Base-by-base conservation (phyloP, 176 grass and related monocot genomes). In the Eleusine coracana region DNA sequence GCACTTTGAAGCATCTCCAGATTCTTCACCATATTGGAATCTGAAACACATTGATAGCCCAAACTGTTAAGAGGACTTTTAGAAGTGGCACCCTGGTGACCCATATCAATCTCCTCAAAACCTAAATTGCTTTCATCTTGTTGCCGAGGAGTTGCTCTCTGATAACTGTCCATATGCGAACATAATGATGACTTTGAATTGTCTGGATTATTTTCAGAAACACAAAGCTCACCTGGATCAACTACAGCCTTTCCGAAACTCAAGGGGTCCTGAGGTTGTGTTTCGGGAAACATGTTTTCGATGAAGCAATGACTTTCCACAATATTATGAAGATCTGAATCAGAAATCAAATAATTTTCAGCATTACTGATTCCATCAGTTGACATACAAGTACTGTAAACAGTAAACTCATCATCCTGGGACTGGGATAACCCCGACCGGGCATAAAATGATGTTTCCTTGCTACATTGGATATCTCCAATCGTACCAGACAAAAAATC, bases 41-140 rank as follows among this genome's bases (percentile, higher is more conserved):
- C 52, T 42, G 40, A 42, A 77, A 77, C 61, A 85, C 77, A 42
- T 34, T 34, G 31, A 34, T 34, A 34, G 31, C 31, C 31, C 31
- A 34, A 34, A 34, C 31, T 34, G 31, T 34, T 34, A 34, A 34
- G 31, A 34, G 31, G 31, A 34, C 31, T 34, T 34, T 34, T 34
- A 34, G 31, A 34, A 34, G 31, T 34, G 31, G 31, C 31, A 34
- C 31, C 31, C 31, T 34, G 31, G 13, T 5, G 1, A 38, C 10
- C 40, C 40, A 83, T 29, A 44, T 42, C n/a, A 66, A 14, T 25
- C 55, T 84, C 63, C 51, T 78, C 74, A 85, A 4, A 61, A 38
- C 54, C 25, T 28, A 71, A 49, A 48, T 27, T 51, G 67, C 28
- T 72, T 72, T 72, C 75, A 49, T 85, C 42, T 65, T 64, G 29